Evolutionary conservation across 495 filamentous ascomycete species (phyloP), one percentile per base, ranked within the genome.

Genomic region (Sporormia fimetaria): DNA sequence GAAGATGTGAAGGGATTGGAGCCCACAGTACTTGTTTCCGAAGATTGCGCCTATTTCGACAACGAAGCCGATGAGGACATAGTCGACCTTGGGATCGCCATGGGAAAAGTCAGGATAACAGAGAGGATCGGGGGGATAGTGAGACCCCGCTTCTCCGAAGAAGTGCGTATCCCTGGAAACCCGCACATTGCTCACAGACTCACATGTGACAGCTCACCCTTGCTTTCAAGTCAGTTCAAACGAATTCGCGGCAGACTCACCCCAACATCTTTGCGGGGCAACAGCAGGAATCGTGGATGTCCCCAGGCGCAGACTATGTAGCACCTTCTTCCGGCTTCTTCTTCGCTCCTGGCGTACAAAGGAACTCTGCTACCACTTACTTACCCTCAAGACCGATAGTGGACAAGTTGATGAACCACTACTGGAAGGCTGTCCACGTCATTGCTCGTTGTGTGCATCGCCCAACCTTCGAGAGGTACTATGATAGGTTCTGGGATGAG

Each of bases 71-170:
- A 78, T 44, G 74, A 79, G 44, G 77, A 83, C 35, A 55, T 82
- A 11, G 65, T 76, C 39, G 81, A 87, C 54, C 59, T 85, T 14
- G 81, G 81, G 4, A 68, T 85, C 31, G 67, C 69, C 42, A 63
- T 85, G 38, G 80, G 81, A 6, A 77, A 70, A 43, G 73, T 82
- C 69, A 68, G 78, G 37, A 75, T 86, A 24, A 81, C 74, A 0
- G 81, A 85, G 52, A 68, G 80, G 14, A 75, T 84, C 49, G 81
- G 81, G 9, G 66, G 67, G 2, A 56, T 58, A 33, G 63, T 65
- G 12, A 55, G 67, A 16, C 67, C 79, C 11, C 69, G 76, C 42
- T 69, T 84, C 42, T 64, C 69, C 2, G 75, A 81, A 60, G 79
- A 83, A 67, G 72, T 81, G 62, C 24, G 44, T 44, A 11, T 35